phyloP scores from a whole-genome alignment of 305 asterid species.

The Rubia peregrina region DNA sequence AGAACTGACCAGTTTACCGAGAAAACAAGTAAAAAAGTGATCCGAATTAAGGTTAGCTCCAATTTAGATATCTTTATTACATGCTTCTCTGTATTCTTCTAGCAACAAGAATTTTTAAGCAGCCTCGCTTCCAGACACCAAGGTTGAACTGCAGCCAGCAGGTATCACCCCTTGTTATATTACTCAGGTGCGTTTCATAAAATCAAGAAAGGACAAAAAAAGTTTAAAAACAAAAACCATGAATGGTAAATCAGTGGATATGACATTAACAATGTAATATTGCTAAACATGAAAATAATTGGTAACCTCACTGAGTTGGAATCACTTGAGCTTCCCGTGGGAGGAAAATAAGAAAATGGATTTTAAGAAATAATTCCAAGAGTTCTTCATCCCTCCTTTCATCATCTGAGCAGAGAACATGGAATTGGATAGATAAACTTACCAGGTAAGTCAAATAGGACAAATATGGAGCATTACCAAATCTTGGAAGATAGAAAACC shows the following conservation, averaged over 20 bases:
- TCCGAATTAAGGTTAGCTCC: too few relatives aligned
- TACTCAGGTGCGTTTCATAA: not conserved
- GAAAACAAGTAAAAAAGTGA: too few relatives aligned
- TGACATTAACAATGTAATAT: not conserved
- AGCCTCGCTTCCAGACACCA: too few relatives aligned
- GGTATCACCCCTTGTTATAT: not conserved
- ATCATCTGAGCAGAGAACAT: not conserved
- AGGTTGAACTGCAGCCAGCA: too few relatives aligned
- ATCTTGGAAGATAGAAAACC: conserved; percentile 30
- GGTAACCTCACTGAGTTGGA: conserved; percentile 48
- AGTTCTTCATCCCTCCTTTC: not conserved
- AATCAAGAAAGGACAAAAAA: not conserved
- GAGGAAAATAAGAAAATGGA: conserved; percentile 10
- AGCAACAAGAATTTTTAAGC: too few relatives aligned
- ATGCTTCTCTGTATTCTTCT: too few relatives aligned
- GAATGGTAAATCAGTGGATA: not conserved
- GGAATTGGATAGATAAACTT: conserved; percentile 4
- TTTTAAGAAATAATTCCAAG: conserved; percentile 1
- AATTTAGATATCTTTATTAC: too few relatives aligned
- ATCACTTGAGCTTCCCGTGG: conserved; percentile 37
- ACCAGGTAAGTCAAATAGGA: conserved; percentile 47
- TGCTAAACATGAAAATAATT: conserved; percentile 7
- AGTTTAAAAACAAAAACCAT: not conserved
- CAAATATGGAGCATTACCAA: conserved; percentile 34
- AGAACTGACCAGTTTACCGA: too few relatives aligned